Evolutionary conservation across 116 monocot genomes (phyloP).

Genomic region (Phalaenopsis hybrid): DNA sequence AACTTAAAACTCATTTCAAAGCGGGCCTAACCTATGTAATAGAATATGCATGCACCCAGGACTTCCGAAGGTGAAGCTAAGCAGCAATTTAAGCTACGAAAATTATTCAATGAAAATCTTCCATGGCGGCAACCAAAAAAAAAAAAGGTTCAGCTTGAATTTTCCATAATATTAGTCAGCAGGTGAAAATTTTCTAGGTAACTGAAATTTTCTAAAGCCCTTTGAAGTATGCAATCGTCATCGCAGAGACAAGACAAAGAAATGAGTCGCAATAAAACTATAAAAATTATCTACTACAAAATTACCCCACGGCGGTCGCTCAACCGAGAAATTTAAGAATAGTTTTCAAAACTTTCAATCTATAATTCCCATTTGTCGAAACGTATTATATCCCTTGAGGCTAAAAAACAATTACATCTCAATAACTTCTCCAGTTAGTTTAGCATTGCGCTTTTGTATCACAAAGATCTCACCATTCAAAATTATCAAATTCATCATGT

Average conservation of each 20-base stretch:
- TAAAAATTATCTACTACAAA: neutral
- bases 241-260: neutral
- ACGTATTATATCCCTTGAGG: neutral
- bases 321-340: neutral
- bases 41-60: neutral
- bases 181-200: no score
- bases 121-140: no score
- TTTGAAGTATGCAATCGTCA: neutral
- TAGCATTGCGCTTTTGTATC: neutral
- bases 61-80: no score
- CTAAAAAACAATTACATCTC: neutral
- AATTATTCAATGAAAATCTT: no score
- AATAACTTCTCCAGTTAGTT: neutral
- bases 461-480: conserved; percentile 2
- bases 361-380: neutral
- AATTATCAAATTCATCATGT: neutral
- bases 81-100: no score
- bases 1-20: neutral
- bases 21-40: neutral
- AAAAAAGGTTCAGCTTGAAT: no score
- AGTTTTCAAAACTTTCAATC: neutral
- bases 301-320: neutral
- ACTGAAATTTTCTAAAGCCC: neutral
- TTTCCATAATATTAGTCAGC: no score
- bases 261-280: neutral